Conservation (phyloP, 495 filamentous ascomycete genomes). For the Evernia prunastri region DNA sequence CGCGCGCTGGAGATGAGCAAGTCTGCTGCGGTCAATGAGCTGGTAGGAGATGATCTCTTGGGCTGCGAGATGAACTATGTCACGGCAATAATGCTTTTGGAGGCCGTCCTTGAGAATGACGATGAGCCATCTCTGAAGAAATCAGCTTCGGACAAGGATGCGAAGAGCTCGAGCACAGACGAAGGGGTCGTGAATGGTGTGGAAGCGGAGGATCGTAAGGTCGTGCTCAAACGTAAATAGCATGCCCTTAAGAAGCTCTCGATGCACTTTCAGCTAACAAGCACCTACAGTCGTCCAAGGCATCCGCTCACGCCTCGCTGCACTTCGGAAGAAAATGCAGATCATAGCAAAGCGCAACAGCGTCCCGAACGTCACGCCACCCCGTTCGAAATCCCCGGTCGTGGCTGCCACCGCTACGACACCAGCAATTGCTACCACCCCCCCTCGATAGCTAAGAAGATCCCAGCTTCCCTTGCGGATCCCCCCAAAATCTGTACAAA, state of each 20-base stretch:
- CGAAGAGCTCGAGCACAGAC: constrained; percentile 35
- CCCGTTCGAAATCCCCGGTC: constrained; percentile 22
- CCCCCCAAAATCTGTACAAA: not conserved
- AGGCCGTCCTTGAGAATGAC: constrained; percentile 85
- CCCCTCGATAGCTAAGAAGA: constrained; percentile 24
- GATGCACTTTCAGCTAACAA: constrained; percentile 29
- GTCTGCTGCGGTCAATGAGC: constrained; percentile 87
- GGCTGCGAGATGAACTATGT: constrained; percentile 91
- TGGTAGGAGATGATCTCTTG: constrained; percentile 78
- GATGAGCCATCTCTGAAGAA: constrained; percentile 49
- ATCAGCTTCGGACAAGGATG: constrained; percentile 34
- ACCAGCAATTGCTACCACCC: constrained; percentile 33
- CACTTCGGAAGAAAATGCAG: constrained; percentile 53
- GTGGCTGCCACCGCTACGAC: constrained; percentile 21
- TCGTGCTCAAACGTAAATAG: constrained; percentile 62
- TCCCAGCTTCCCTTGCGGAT: not conserved
- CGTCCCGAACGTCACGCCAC: constrained; percentile 16
- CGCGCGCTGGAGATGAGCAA: constrained; percentile 95
- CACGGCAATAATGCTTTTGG: constrained; percentile 87
- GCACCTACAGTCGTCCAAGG: constrained; percentile 47
- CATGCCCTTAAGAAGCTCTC: constrained; percentile 4
- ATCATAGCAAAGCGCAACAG: constrained; percentile 44
- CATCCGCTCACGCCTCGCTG: constrained; percentile 48
- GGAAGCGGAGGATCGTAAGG: constrained; percentile 64
- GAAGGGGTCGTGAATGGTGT: constrained; percentile 52